A percentile compares a stretch with the other conserved stretches of the same genome.
These are phyloP conservation scores for Barnettozyma botsteinii DNA, from an alignment of 805 yeast species.

Conservation along the genomic window DNA sequence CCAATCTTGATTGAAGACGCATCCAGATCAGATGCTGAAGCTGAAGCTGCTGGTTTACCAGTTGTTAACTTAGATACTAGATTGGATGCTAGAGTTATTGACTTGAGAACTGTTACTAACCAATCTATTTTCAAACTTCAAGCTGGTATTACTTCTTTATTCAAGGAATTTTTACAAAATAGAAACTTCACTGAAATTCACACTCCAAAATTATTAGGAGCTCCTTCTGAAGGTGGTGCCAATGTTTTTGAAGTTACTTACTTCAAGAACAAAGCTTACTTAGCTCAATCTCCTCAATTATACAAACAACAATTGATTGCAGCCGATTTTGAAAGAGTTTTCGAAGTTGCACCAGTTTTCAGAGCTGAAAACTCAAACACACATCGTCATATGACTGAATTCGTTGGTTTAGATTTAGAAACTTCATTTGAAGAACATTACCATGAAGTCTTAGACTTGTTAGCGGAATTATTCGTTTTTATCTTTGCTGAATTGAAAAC, in stretches of 20 bases:
- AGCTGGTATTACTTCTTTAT: slow-evolving; percentile 80
- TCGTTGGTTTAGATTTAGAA: slow-evolving; percentile 94
- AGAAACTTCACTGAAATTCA: slow-evolving; percentile 85
- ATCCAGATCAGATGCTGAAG: slow-evolving; percentile 88
- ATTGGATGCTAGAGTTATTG: slow-evolving; percentile 91
- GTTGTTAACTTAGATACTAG: slow-evolving; percentile 95
- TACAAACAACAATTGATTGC: slow-evolving; percentile 98
- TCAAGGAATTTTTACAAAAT: slow-evolving; percentile 75
- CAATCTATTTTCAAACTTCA: slow-evolving; percentile 95
- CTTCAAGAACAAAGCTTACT: slow-evolving; percentile 86
- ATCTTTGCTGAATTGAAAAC: slow-evolving; percentile 78
- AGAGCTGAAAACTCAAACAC: slow-evolving; percentile 99
- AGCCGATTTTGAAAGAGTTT: slow-evolving; percentile 94
- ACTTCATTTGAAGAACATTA: slow-evolving; percentile 98
- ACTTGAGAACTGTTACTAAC: slow-evolving; percentile 92
- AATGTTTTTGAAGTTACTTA: slow-evolving; percentile 91
- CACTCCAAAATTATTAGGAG: slow-evolving; percentile 91
- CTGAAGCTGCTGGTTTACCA: slow-evolving; percentile 86
- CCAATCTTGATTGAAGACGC: slow-evolving; percentile 97
- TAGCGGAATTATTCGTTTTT: slow-evolving; percentile 74
- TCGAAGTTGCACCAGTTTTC: slow-evolving; percentile 96
- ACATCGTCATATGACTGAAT: slow-evolving; percentile 99
- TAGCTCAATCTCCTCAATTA: slow-evolving; percentile 98
- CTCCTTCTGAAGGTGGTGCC: slow-evolving; percentile 97
- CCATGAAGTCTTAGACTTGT: slow-evolving; percentile 72